These are phyloP conservation scores for Monosporascus ibericus DNA, from an alignment of 2,329 filamentous ascomycete species.

Conservation along the genomic window DNA sequence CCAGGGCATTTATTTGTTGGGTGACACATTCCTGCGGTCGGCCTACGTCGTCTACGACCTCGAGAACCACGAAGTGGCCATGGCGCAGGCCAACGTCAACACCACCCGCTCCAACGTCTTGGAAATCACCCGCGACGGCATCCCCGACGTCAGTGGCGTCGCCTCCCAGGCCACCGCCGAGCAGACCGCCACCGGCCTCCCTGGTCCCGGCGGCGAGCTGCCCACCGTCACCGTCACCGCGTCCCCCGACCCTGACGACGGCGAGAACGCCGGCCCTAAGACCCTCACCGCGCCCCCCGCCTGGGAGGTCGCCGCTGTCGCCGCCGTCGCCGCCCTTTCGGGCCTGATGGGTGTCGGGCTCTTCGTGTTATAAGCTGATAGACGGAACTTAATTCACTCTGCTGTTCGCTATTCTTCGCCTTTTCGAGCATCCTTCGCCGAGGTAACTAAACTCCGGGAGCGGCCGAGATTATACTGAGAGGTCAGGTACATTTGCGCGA, in stretches of 20 bases:
- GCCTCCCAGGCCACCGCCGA: conserved; percentile 24
- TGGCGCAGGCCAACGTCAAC: conserved; percentile 49
- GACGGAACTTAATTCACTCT: background rate
- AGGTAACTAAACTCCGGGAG: no score
- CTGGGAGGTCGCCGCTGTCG: conserved; percentile 16
- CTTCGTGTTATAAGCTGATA: conserved; percentile 12
- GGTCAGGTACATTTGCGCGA: no score
- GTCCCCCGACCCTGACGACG: conserved; percentile 1
- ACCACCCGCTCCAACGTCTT: conserved; percentile 37
- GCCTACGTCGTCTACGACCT: conserved; percentile 53
- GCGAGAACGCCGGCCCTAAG: conserved; percentile 12
- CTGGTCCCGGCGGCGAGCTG: conserved; percentile 3
- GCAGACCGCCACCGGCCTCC: conserved; percentile 15
- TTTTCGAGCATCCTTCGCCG: no score
- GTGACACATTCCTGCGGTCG: conserved; percentile 41
- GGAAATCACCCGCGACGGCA: conserved; percentile 33
- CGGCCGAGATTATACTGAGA: no score
- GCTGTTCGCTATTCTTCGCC: no score
- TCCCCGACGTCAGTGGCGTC: conserved; percentile 41
- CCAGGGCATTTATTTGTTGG: conserved; percentile 34
- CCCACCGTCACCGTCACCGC: conserved; percentile 9
- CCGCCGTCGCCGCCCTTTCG: conserved; percentile 15
- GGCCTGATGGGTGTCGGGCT: conserved; percentile 21
- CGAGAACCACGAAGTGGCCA: conserved; percentile 40
- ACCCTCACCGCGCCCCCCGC: conserved; percentile 9